Base-by-base conservation (phyloP, 2,329 filamentous ascomycete genomes). In the Colletotrichum sp. region DNA sequence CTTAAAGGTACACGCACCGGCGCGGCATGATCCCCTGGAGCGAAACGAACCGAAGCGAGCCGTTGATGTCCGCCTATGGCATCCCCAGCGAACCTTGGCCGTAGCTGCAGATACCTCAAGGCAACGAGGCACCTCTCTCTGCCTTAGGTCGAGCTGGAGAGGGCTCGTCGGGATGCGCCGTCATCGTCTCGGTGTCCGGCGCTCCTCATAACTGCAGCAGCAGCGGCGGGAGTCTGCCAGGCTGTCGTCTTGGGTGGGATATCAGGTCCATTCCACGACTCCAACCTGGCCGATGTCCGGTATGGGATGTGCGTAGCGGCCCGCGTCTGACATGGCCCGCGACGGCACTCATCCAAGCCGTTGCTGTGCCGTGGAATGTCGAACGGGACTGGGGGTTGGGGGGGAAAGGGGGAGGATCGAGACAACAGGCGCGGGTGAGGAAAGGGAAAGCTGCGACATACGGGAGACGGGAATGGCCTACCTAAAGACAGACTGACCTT, bases 21-120 rank as follows among this genome's bases (percentile, higher is more conserved):
- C 57, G 24, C 39, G 32, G 24, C 69, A 57, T 34, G 18, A 49
- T 68, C 39, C 70, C 69, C 59, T 73, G 57, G 63, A 62, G 73
- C 73, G 70, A 73, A 73, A 44, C 64, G 44, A 73, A 73, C 70
- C 70, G 70, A 76, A 49, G 73, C 69, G 73, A 73, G 68, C 70
- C 73, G 70, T 76, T 73, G 70, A 55, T 76, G 73, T 76, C 70
- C 70, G 57, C 44, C 24, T 44, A 44, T 64, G 69, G 72, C 55
- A 72, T 57, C 21, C 72, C 44, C 69, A 64, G 69, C 55, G 18
- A 68, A 72, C 63, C 69, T 72, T 21, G 55, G 44, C 55, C 64
- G 18, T 66, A 64, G 67, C 28, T 26, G 15, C 39, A 71, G 57
- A 44, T 63, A 28, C 44, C 49, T 68, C 60, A 49, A 59, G 60